These are phyloP conservation scores for Ogataea pini DNA, from an alignment of 805 yeast genomes.

Conservation along the genomic window DNA sequence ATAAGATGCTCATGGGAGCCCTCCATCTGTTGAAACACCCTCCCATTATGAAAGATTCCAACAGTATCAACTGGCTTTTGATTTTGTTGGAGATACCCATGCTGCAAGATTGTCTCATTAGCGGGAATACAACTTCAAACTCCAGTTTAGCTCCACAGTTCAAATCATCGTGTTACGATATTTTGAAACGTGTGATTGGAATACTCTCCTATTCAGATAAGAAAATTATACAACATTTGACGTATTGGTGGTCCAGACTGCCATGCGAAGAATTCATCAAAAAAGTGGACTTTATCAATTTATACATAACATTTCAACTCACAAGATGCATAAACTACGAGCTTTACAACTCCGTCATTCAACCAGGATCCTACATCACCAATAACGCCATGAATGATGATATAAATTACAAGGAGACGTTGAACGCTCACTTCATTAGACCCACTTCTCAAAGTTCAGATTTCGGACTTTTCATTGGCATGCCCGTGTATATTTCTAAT, in stretches of 20 bases:
- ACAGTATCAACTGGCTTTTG: constrained; percentile 57
- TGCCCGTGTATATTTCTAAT: constrained; percentile 28
- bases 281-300: constrained; percentile 68
- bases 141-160: constrained; percentile 45
- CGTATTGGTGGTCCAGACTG: constrained; percentile 53
- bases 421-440: constrained; percentile 27
- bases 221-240: constrained; percentile 42
- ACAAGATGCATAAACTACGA: constrained; percentile 48
- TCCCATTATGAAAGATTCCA: constrained; percentile 40
- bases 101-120: constrained; percentile 47
- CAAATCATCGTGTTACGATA: constrained; percentile 60
- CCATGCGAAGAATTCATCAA: constrained; percentile 44
- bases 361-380: constrained; percentile 21
- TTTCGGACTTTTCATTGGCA: constrained; percentile 28
- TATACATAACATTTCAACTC: constrained; percentile 77
- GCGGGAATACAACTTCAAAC: constrained; percentile 25
- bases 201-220: constrained; percentile 54
- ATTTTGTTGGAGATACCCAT: constrained; percentile 71
- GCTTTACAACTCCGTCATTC: constrained; percentile 25
- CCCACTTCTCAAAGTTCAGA: constrained; percentile 29
- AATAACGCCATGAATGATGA: constrained; percentile 27
- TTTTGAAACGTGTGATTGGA: constrained; percentile 70
- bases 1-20: constrained; percentile 52
- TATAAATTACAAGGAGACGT: constrained; percentile 32
- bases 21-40: constrained; percentile 55